Base-by-base conservation (phyloP, 2,329 filamentous ascomycete species). In the Coniochaeta hoffmannii region DNA sequence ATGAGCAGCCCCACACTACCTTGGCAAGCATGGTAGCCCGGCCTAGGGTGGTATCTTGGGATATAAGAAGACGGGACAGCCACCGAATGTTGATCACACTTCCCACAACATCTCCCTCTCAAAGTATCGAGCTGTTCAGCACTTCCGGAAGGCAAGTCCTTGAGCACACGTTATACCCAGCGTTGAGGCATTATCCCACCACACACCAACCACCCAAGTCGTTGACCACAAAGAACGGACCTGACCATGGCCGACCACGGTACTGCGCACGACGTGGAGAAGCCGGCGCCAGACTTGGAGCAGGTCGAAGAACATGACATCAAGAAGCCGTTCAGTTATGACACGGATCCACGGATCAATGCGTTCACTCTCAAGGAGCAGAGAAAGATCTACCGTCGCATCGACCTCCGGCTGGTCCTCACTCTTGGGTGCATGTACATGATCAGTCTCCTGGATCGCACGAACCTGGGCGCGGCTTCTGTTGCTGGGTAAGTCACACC, bases 361-460 rank as follows among this genome's bases (percentile, higher is more conserved):
- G 53, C 44, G 3, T 55, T 51, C 46, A 51, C 31, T 12, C 46
- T 30, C 31, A 34, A 36, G 24, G 53, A 55, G 24, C 53, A 55
- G 34, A 50, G 26, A 22, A 35, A 26, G 26, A 55, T 55, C 32
- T 36, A 36, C 35, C 44, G 53, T 6, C 53, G 53, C 3, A 50
- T 69, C 9, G 65, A 66, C 17, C 61, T 69, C 9, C 57, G 54
- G 3, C 56, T 60, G 2, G 50, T 59, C 28, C 28, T 50, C 30
- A 66, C 55, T 19, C 35, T 87, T 86, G 70, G 85, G 65, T 19
- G 69, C 66, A 69, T 82, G 6, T 82, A 81, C 60, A 66, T 82
- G 1, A 69, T 82, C 7, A 78, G 76, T 61, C 81, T 79, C 57
- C 69, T 82, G 9, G 79, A 82, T 63, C 68, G 76, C n/a, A 75